Evolutionary conservation across 2,329 filamentous ascomycete species (phyloP), one percentile per base, ranked within the genome.

Genomic region (Pseudogymnoascus sp.): DNA sequence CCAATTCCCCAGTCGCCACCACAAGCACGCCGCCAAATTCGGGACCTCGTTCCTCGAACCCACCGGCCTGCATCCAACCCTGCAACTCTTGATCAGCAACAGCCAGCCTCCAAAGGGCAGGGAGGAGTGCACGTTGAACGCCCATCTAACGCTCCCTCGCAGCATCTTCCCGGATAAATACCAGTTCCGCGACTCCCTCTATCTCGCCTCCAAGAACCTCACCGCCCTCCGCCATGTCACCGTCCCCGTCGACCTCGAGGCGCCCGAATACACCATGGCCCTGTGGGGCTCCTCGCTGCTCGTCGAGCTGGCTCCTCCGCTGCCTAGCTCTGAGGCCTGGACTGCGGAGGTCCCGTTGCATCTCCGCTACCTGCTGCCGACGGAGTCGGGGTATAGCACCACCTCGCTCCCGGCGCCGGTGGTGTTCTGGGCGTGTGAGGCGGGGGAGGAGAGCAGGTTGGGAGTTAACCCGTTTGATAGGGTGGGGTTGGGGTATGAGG

Each of bases 351-450:
- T 97, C 36, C 93, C 93, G 0, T 81, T 96, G 13, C 93, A 97
- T 72, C 81, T 96, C 2, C 88, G 93, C 33, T 97, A 97, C 73
- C 80, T 96, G 4, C 76, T 80, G 5, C 89, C 89, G 0, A 65
- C 64, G 3, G 74, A 75, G 47, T 79, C 79, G 2, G 87, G 87
- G 2, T 79, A 84, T 67, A 74, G 77, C 2, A 68, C 79, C 4
- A 75, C 87, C 0, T 77, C 85, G n/a, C 74, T 95, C 0, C 90
- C 93, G 0, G 93, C 89, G 78, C 93, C 93, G 0, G 83, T 85
- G 0, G 83, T 97, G 0, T 97, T 97, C 78, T 97, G 93, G 93
- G 91, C 92, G 0, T 97, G 93, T 72, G 80, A 83, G 7, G 83
- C 87, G 0, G 82, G 84, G 9, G 82, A 85, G 61, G 85, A 83